Evolutionary conservation across 805 yeast genomes (phyloP).

Genomic region (Lipomyces sp.): DNA sequence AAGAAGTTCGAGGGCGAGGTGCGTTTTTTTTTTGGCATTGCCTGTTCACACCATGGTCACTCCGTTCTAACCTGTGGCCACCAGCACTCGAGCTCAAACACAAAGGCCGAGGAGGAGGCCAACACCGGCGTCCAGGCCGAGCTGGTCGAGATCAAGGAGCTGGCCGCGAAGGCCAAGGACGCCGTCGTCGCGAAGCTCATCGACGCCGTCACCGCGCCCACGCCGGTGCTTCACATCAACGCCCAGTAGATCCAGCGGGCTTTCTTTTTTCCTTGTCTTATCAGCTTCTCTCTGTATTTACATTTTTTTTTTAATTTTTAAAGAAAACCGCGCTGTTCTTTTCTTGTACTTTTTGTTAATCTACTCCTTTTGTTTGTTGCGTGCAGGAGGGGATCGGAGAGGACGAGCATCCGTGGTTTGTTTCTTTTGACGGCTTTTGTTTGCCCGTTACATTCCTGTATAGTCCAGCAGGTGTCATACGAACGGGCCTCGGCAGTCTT

Average conservation of each 20-base stretch:
- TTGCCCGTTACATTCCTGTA: too few species aligned
- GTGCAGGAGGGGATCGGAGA: too few species aligned
- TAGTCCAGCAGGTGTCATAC: too few species aligned
- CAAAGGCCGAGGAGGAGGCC: conserved; percentile 74
- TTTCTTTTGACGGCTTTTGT: too few species aligned
- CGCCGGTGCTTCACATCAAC: conserved; percentile 79
- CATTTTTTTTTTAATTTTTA: too few species aligned
- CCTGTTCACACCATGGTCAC: neutral
- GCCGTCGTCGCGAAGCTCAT: conserved; percentile 72
- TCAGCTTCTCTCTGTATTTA: too few species aligned
- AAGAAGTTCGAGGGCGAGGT: conserved; percentile 61
- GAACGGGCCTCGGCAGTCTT: too few species aligned
- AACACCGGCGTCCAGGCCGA: conserved; percentile 69
- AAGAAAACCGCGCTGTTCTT: too few species aligned
- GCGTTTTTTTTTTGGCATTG: conserved; percentile 19
- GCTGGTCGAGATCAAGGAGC: conserved; percentile 61
- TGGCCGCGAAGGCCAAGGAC: conserved; percentile 58
- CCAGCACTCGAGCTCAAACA: conserved; percentile 68
- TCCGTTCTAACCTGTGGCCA: neutral
- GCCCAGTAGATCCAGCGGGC: conserved; percentile 45
- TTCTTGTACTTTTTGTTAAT: too few species aligned
- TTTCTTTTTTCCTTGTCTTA: neutral
- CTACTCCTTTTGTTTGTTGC: too few species aligned
- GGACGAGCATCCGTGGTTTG: too few species aligned
- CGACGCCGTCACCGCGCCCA: conserved; percentile 74